Conservation (phyloP, 2,329 filamentous ascomycete genomes). For the Cladophialophora carrionii region DNA sequence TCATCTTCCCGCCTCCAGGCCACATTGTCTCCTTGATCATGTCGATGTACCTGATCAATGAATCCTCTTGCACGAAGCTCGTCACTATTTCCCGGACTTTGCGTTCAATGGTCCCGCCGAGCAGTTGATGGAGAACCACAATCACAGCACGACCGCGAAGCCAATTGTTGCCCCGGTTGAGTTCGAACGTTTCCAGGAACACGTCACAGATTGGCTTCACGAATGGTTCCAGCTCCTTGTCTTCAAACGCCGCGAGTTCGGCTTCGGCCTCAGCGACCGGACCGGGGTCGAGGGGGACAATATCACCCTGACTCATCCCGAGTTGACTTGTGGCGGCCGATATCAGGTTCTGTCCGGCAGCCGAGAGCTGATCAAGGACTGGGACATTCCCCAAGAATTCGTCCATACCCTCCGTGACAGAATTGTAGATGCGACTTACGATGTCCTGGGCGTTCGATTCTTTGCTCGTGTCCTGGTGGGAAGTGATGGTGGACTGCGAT, state of each 20-base stretch:
- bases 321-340: constrained; percentile 58
- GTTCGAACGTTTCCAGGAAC: constrained; percentile 91
- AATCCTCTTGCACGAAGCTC: constrained; percentile 74
- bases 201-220: constrained; percentile 98
- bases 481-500: constrained; percentile 79
- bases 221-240: constrained; percentile 86
- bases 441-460: constrained; percentile 76
- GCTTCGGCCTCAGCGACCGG: constrained; percentile 80
- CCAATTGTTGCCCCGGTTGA: constrained; percentile 97
- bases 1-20: constrained; percentile 60
- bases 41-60: constrained; percentile 73
- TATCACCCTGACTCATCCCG: constrained; percentile 40
- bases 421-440: constrained; percentile 92
- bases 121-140: constrained; percentile 90
- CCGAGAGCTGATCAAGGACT: constrained; percentile 88
- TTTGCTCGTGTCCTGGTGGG: constrained; percentile 62
- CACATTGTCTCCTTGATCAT: constrained; percentile 78
- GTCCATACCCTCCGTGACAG: constrained; percentile 96
- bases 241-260: constrained; percentile 89
- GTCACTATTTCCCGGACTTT: constrained; percentile 87
- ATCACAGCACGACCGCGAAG: constrained; percentile 92
- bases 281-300: constrained; percentile 51
- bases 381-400: constrained; percentile 96
- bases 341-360: constrained; percentile 83
- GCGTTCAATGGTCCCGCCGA: constrained; percentile 93